Conservation (phyloP, 345 rosid genomes). For the Angophora floribunda region DNA sequence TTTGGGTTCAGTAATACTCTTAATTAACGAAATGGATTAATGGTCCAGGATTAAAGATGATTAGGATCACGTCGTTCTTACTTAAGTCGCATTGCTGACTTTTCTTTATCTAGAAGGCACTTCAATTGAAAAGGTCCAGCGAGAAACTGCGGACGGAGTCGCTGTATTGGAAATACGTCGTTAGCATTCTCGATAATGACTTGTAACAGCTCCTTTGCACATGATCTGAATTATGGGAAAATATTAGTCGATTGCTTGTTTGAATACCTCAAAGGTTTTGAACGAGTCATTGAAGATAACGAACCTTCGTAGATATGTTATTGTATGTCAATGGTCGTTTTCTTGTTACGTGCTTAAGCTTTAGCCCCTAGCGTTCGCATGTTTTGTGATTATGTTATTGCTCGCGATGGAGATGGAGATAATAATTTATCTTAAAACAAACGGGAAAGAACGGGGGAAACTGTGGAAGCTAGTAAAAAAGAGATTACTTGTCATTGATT, state of each 20-base stretch:
- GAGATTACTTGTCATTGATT: accelerated
- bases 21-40: background rate
- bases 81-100: background rate
- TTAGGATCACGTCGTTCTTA: background rate
- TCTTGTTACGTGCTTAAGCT: background rate
- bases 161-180: background rate
- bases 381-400: background rate
- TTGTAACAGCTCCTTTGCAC: background rate
- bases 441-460: background rate
- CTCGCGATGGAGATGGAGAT: background rate
- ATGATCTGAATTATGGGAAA: background rate
- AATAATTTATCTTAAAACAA: background rate
- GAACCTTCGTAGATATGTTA: background rate
- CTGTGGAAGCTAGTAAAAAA: background rate
- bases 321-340: background rate
- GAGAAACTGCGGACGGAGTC: background rate
- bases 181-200: background rate
- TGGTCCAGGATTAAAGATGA: background rate
- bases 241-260: background rate
- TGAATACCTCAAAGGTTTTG: background rate
- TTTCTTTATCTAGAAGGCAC: background rate
- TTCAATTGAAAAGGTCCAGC: background rate
- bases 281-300: background rate
- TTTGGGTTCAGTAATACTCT: background rate
- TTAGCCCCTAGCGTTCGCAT: background rate